Evolutionary conservation across 2,329 filamentous ascomycete species (phyloP).

Genomic region (Fusarium goolgardi): DNA sequence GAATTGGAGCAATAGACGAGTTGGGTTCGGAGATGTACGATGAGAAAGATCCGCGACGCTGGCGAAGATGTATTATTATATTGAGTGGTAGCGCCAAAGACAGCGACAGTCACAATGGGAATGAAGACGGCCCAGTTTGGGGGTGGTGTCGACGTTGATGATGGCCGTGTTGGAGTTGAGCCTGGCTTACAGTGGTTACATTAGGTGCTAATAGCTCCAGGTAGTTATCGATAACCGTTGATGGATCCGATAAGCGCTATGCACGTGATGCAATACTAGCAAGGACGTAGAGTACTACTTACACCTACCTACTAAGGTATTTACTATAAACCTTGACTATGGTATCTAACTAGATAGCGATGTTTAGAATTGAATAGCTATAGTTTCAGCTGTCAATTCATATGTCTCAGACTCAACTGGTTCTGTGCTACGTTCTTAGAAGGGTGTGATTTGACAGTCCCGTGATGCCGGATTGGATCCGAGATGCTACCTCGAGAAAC

Average conservation of each 20-base stretch:
- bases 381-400: background rate
- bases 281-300: background rate
- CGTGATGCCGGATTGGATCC: conserved; percentile 17
- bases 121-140: background rate
- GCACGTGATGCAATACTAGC: conserved; percentile 42
- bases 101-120: conserved; percentile 3
- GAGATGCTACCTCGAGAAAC: background rate
- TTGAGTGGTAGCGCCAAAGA: background rate
- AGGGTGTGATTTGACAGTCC: conserved; percentile 33
- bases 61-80: background rate
- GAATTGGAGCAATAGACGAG: conserved; percentile 4
- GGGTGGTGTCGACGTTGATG: conserved; percentile 17
- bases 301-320: background rate
- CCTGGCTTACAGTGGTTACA: conserved; percentile 46
- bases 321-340: background rate
- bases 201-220: conserved; percentile 24
- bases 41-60: background rate
- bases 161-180: conserved; percentile 37
- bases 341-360: background rate
- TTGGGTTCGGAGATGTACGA: background rate
- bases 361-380: background rate
- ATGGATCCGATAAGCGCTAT: conserved; percentile 38
- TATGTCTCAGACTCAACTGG: conserved; percentile 28
- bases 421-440: conserved; percentile 19
- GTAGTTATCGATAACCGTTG: conserved; percentile 4